Base-by-base conservation (phyloP, 2,329 filamentous ascomycete species). In the Akanthomyces lecanii region DNA sequence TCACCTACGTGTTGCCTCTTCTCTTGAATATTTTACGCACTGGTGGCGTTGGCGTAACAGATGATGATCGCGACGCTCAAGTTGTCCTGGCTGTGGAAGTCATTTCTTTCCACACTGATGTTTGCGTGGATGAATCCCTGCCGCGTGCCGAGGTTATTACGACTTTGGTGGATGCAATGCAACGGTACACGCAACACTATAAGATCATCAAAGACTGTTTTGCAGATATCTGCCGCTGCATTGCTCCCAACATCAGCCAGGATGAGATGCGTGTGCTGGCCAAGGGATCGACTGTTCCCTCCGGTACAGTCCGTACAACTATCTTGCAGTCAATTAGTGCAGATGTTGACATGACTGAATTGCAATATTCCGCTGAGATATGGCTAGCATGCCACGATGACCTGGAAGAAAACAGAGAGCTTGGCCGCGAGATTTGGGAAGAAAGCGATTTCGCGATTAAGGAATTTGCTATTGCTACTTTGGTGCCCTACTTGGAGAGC, bases 331-430 rank as follows among this genome's bases (percentile, higher is more conserved):
- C 90, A 7, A 94, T 98, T 69, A 92, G 92, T 71, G 86, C 91
- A 23, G 93, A 98, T 67, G 87, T 99, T 52, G 94, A 98, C 73
- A 85, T 99, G 79, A 93, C 89, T 63, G 93, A 97, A 59, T 81
- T 93, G 40, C 84, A 88, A 36, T 95, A 92, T 71, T 95, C 90
- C 3, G 89, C 95, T 65, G 91, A 98, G 72, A 89, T 99, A 25
- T 99, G 92, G 92, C 82, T 99, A 48, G 91, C 91, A 50, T 94
- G 88, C 70, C 93, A 99, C 70, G 95, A 99, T 67, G 91, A 96
- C 69, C 86, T 92, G 23, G 86, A 89, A 50, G 93, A 98, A 73
- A 98, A 98, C 69, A 84, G 83, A 10, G 91, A 92, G 52, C 81
- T 96, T 60, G 94, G 90, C 7, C 84, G 82, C 58, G 90, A 94